Percentiles rank a stretch among this genome's conserved stretches.
Conservation (phyloP, 2,329 filamentous ascomycete genomes). For the Talaromyces albobiverticillius region DNA sequence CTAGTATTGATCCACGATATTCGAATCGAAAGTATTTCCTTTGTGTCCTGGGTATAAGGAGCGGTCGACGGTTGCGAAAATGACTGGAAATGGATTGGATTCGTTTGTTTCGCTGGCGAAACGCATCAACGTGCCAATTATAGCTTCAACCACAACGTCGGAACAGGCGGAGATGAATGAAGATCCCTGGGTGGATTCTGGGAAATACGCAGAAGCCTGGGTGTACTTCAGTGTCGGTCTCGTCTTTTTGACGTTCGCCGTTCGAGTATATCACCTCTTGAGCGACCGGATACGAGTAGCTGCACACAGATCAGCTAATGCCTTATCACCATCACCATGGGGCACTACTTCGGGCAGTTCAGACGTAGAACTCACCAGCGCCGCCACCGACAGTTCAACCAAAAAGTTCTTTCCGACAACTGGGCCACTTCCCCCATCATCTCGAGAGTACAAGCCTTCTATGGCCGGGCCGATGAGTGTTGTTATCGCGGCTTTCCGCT, state of each 20-base stretch:
- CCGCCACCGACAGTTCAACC: conserved; percentile 59
- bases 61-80: not conserved
- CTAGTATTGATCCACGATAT: not conserved
- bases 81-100: conserved; percentile 14
- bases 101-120: conserved; percentile 33
- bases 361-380: conserved; percentile 61
- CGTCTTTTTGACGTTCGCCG: conserved; percentile 62
- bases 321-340: conserved; percentile 53
- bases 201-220: conserved; percentile 84
- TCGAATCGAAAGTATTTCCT: not conserved
- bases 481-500: conserved; percentile 76
- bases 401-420: conserved; percentile 74
- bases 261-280: conserved; percentile 84
- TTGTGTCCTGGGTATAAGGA: not conserved
- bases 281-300: conserved; percentile 90
- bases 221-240: conserved; percentile 81
- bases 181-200: conserved; percentile 78
- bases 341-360: conserved; percentile 52
- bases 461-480: conserved; percentile 74
- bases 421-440: conserved; percentile 55
- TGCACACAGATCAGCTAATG: conserved; percentile 77
- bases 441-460: conserved; percentile 67
- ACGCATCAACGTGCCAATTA: conserved; percentile 57
- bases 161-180: conserved; percentile 55
- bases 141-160: conserved; percentile 53